Evolutionary conservation across 202 grass and related monocot genomes (phyloP).

Genomic region (Sporobolus alterniflorus): DNA sequence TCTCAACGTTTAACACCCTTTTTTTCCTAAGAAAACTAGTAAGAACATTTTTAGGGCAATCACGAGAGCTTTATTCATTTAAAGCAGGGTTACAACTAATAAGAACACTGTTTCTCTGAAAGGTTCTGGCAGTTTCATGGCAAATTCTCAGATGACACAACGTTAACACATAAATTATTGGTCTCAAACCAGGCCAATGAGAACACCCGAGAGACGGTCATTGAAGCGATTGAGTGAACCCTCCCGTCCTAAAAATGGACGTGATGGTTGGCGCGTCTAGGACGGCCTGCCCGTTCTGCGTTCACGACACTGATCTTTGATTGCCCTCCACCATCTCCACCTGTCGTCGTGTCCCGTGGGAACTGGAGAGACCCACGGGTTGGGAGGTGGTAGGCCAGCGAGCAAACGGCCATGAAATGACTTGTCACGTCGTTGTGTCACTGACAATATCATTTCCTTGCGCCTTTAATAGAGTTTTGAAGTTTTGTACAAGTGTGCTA

Average conservation of each 20-base stretch:
- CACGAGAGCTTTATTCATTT: too few relatives aligned
- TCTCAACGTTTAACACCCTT: not conserved
- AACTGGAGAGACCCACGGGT: slow-evolving; percentile 9
- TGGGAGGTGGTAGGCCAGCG: slow-evolving; percentile 6
- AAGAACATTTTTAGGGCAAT: too few relatives aligned
- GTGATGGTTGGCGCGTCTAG: slow-evolving; percentile 47
- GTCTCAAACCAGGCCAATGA: slow-evolving; percentile 3
- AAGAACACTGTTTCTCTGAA: too few relatives aligned
- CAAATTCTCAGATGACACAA: not conserved
- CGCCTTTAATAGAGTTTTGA: not conserved
- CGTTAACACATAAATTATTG: not conserved
- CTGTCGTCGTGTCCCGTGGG: slow-evolving; percentile 24
- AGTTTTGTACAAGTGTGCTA: slow-evolving; percentile 7
- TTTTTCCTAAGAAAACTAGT: not conserved
- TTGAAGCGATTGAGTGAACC: slow-evolving; percentile 19
- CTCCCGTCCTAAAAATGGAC: slow-evolving; percentile 4
- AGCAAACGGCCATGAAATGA: slow-evolving; percentile 1
- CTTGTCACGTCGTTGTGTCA: slow-evolving; percentile 25
- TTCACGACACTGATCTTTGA: slow-evolving; percentile 40
- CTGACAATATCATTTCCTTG: not conserved
- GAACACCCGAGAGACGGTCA: slow-evolving; percentile 32
- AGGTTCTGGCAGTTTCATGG: not conserved
- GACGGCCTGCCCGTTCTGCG: slow-evolving; percentile 35
- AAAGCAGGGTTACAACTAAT: too few relatives aligned
- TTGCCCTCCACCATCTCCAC: not conserved